A percentile compares a stretch with the other conserved stretches of the same genome.
Evolutionary conservation across 306 rosid genomes (phyloP).

Genomic region (Begonia loranthoides): DNA sequence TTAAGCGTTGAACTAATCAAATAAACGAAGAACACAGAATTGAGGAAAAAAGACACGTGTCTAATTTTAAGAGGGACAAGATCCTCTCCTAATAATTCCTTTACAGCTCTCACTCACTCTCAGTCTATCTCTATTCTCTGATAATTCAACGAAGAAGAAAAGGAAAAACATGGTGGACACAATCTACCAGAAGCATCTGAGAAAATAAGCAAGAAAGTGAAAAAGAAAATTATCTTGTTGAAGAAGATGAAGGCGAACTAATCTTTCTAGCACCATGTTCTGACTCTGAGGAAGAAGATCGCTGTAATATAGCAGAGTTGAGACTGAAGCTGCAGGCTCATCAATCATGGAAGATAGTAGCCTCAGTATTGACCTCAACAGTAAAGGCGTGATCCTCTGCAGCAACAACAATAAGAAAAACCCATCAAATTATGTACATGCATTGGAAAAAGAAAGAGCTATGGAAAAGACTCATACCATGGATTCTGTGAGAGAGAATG

Average conservation of each 20-base stretch:
- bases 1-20: too few relatives aligned
- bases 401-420: neutral
- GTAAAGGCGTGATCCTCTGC: slow-evolving; percentile 50
- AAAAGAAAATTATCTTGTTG: slow-evolving; percentile 39
- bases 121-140: too few relatives aligned
- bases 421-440: too few relatives aligned
- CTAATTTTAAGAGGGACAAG: too few relatives aligned
- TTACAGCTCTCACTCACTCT: too few relatives aligned
- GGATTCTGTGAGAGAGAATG: too few relatives aligned
- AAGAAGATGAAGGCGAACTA: slow-evolving; percentile 48
- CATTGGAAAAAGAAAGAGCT: too few relatives aligned
- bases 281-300: slow-evolving; percentile 41
- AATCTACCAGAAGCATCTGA: slow-evolving; percentile 30
- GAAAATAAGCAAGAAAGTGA: slow-evolving; percentile 34
- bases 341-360: slow-evolving; percentile 25
- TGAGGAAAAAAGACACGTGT: too few relatives aligned
- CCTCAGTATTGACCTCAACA: slow-evolving; percentile 49
- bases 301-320: slow-evolving; percentile 49
- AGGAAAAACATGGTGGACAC: neutral
- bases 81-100: too few relatives aligned
- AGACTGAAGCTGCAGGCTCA: slow-evolving; percentile 37
- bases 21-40: too few relatives aligned
- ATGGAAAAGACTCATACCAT: too few relatives aligned
- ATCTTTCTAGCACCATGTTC: slow-evolving; percentile 26
- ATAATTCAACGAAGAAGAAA: slow-evolving; percentile 14